Percentiles rank a stretch among this genome's conserved stretches.
Evolutionary conservation across 139 green algal species (phyloP).

Genomic region (Chlamydomonas eustigma): DNA sequence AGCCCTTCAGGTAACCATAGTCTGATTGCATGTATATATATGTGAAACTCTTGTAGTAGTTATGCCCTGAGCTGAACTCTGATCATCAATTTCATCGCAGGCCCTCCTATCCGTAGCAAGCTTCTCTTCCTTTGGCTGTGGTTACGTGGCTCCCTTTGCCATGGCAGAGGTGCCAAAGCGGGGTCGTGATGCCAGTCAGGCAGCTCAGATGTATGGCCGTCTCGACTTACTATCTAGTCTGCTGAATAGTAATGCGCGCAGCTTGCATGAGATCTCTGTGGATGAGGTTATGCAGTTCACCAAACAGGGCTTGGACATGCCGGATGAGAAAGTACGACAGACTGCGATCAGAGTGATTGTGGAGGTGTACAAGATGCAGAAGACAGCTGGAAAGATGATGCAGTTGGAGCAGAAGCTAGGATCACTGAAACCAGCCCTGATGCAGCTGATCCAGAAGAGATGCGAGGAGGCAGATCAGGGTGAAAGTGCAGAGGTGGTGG

Average conservation of each 20-base stretch:
- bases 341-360: constrained; percentile 8
- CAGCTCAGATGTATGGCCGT: constrained; percentile 8
- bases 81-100: constrained; percentile 3
- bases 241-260: background rate
- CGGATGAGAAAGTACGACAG: constrained; percentile 9
- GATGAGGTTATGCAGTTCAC: background rate
- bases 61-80: too few species aligned
- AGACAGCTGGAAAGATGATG: background rate
- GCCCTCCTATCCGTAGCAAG: background rate
- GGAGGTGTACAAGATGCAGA: constrained; percentile 8
- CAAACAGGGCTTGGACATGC: background rate
- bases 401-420: background rate
- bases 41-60: too few species aligned
- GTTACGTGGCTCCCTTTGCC: constrained; percentile 6
- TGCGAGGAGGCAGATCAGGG: background rate
- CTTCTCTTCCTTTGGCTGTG: background rate
- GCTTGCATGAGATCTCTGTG: background rate
- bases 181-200: background rate
- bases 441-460: constrained; percentile 3
- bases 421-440: constrained; percentile 9
- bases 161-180: constrained; percentile 6
- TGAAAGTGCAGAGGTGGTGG: background rate
- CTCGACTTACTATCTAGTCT: background rate
- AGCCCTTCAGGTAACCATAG: background rate
- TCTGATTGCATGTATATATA: too few species aligned